Percentiles rank a stretch among this genome's conserved stretches.
Conservation (phyloP, 345 rosid genomes). For the Barbarea vulgaris region DNA sequence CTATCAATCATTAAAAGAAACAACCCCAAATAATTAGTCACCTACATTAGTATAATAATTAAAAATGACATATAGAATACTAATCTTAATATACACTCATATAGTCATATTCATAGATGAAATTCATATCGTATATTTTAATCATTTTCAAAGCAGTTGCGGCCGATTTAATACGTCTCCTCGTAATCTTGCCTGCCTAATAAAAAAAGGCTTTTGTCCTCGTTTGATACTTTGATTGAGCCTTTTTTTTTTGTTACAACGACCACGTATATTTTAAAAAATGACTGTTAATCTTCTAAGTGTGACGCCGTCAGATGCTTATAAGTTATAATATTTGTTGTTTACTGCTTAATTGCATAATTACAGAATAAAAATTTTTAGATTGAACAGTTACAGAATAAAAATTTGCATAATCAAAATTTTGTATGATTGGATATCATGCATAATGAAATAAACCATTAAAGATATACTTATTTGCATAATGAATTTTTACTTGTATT, state of each 20-base stretch:
- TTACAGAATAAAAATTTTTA: too few relatives aligned
- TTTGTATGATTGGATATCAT: too few relatives aligned
- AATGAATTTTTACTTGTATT: too few relatives aligned
- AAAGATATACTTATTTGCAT: too few relatives aligned
- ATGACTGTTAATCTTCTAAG: background rate
- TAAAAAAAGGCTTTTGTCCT: background rate
- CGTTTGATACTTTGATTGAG: background rate
- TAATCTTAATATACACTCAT: slow-evolving; percentile 13
- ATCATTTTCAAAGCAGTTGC: background rate
- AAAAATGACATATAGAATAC: slow-evolving; percentile 3
- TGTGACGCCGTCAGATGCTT: background rate
- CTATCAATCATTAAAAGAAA: slow-evolving; percentile 47
- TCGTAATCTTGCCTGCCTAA: slow-evolving; percentile 11
- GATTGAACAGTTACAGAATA: too few relatives aligned
- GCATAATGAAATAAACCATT: too few relatives aligned
- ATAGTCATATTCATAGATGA: background rate
- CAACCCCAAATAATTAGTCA: slow-evolving; percentile 26
- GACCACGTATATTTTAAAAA: slow-evolving; percentile 14
- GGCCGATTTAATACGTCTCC: slow-evolving; percentile 13
- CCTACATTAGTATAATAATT: slow-evolving; percentile 5
- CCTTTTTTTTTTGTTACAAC: background rate
- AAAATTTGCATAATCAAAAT: too few relatives aligned
- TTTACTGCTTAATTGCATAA: too few relatives aligned
- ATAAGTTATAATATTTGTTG: background rate
- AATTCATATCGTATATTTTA: background rate